Base-by-base conservation (phyloP, 2,329 filamentous ascomycete species). In the Pyrenophora graminea region DNA sequence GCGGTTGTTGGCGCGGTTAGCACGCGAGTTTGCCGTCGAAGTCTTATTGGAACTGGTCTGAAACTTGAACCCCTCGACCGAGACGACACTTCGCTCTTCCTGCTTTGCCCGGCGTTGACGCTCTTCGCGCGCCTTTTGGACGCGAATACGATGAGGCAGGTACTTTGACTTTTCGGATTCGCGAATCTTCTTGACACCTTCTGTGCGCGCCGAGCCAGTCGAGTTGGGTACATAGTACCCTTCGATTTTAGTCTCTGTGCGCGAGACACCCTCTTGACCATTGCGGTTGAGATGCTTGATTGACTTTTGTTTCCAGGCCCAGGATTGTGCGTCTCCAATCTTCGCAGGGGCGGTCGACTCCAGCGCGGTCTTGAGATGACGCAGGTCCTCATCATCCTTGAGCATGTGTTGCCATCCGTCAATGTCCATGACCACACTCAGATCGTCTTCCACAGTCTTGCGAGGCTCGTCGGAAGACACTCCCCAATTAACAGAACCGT, bases 151-250 rank as follows among this genome's bases (percentile, higher is more conserved):
- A 79, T 99, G 94, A 34, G 94, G 94, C 6, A 99, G 82, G 70
- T 99, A 99, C 70, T 97, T 96, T 23, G 92, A 96, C 78, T 99
- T 99, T 73, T 99, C 94, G 0, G 91, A 90, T 72, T 99, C 95
- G 56, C 96, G 82, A 49, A 99, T 97, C 79, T 93, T 96, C 79
- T 95, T 93, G 66, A 91, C 86, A 23, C 91, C 92, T 76, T 99
- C 92, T 0, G 94, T 97, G 49, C 94, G 85, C 49, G 94, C 94
- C 62, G 86, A 89, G 30, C 94, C 94, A 8, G 91, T 91, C 0
- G 81, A 56, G 61, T 97, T 99, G 0, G 90, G 85, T 34, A 97
- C 90, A 68, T 97, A 97, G 67, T 88, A 87, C 33, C 85, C 85
- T 56, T 81, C 75, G 51, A 88, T 86, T 58, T 78, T 79, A 21